Base-by-base conservation (phyloP, 2,329 filamentous ascomycete species). In the Thelonectria olida region DNA sequence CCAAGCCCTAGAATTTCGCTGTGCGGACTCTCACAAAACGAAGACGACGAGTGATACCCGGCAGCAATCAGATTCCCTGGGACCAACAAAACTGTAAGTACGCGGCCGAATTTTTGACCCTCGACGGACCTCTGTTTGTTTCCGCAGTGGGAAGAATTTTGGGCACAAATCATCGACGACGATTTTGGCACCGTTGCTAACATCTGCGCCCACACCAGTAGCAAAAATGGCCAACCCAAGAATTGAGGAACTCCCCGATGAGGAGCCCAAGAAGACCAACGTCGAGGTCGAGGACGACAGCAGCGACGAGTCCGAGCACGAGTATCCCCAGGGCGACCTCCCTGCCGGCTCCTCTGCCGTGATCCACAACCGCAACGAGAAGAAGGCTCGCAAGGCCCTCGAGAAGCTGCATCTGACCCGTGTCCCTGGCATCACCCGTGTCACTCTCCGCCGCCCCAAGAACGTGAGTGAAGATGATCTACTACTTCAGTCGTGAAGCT, bases 311-410 rank as follows among this genome's bases (percentile, higher is more conserved):
- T 92, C 90, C 72, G 92, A 92, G 74, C 90, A 86, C 72, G 93
- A 96, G 74, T 92, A 96, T 74, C 91, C 91, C 74, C 93, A 96
- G 80, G 90, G 88, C 66, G 88, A 88, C 72, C 79, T 87, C 70
- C 93, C 95, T 78, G 90, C 92, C 72, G 96, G 95, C 78, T 92
- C 93, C 76, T 89, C 91, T 69, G 91, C 95, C 77, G 89, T 96
- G 75, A 90, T 99, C 77, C 95, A 98, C 88, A 97, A 93, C 79
- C 93, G 96, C 82, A 98, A 98, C 85, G 96, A 99, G 91, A 99
- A 99, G 92, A 99, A 99, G 90, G 96, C 96, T 75, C 91, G 96
- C 84, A 99, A 99, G 89, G 93, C 94, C 77, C 97, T 99, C 80
- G 92, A 93, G 82, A 99, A 99, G 90, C 90, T 98, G 78, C 94